Evolutionary conservation across 208 protist genomes (phyloP), one percentile per base, ranked within the genome.

Genomic region (Trypanosoma scelopori): DNA sequence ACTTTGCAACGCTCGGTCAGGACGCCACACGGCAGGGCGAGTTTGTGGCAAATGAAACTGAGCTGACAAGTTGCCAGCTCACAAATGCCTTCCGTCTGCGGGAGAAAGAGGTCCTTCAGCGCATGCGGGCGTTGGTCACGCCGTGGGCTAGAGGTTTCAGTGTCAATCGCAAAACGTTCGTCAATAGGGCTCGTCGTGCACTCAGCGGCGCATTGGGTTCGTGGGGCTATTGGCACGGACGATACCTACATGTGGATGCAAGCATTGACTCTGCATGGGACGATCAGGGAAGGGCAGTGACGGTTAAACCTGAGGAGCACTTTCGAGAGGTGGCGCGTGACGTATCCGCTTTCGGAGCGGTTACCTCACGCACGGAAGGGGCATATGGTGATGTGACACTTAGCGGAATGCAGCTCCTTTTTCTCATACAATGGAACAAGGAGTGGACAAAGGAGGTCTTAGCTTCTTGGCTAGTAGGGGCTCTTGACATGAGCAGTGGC

Each of bases 391-490:
- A 85, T 69, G 35, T 63, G n/a, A 64, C 69, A 51, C 68, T 89
- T 35, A 86, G 78, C 9, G 89, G 89, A 23, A 59, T 92, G 61
- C 81, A 82, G 56, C 84, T 87, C 16, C 69, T 90, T 27, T 89
- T 89, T 52, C 59, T 92, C 20, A 60, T 76, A 46, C 70, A 81
- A 12, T 94, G 84, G 83, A 92, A 94, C 65, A 88, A 85, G 61
- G 83, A 94, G 71, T 60, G 91, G 56, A 77, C 65, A 53, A 94
- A 92, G 74, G 81, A 92, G 55, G 56, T 83, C 25, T 58, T 94
- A 9, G 79, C 80, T 5, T 83, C 79, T 35, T 94, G 89, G 89
- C 55, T 94, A 30, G 51, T 94, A 5, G 81, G 70, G 16, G 66
- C 84, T 43, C 82, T 89, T 70, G 76, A 92, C 59, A 55, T 60